A percentile compares a stretch with the other conserved stretches of the same genome.
These are phyloP conservation scores for Pseudopyricularia cyperi DNA, from an alignment of 2,329 filamentous ascomycete species.

Conservation along the genomic window DNA sequence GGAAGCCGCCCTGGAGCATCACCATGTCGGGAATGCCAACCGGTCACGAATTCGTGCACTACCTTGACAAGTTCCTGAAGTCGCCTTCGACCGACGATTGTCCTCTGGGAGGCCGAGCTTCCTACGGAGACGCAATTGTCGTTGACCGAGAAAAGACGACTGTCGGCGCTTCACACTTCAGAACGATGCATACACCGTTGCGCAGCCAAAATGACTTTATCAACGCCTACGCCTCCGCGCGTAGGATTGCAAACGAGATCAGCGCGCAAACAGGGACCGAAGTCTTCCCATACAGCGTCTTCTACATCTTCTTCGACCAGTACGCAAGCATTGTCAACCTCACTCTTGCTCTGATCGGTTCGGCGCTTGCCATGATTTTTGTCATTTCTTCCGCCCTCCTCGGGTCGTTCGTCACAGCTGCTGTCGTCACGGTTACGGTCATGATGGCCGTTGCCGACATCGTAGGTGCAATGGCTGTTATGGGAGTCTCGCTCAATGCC, in stretches of 20 bases:
- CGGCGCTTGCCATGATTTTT: constrained; percentile 77
- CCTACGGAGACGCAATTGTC: constrained; percentile 75
- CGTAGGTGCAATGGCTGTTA: constrained; percentile 85
- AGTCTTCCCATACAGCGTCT: constrained; percentile 92
- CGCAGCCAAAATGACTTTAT: constrained; percentile 89
- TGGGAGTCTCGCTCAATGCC: constrained; percentile 82
- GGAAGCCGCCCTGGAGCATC: constrained; percentile 76
- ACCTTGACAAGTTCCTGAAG: constrained; percentile 70
- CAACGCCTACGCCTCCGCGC: constrained; percentile 73
- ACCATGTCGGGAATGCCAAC: constrained; percentile 86
- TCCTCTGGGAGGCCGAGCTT: constrained; percentile 75
- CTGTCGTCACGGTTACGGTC: constrained; percentile 75
- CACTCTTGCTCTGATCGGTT: constrained; percentile 66
- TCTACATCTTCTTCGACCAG: constrained; percentile 99
- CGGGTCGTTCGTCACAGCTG: constrained; percentile 69
- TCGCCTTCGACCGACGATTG: constrained; percentile 74
- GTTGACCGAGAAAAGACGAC: constrained; percentile 51
- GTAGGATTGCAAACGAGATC: constrained; percentile 73
- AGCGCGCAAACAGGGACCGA: constrained; percentile 58
- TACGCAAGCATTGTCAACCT: constrained; percentile 76
- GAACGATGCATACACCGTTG: constrained; percentile 76
- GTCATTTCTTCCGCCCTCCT: constrained; percentile 67
- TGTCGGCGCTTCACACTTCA: constrained; percentile 79
- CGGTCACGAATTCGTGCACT: constrained; percentile 78
- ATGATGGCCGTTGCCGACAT: constrained; percentile 91